phyloP scores from a whole-genome alignment of 805 yeast genomes.

The Saccharomycopsis javanensis region DNA sequence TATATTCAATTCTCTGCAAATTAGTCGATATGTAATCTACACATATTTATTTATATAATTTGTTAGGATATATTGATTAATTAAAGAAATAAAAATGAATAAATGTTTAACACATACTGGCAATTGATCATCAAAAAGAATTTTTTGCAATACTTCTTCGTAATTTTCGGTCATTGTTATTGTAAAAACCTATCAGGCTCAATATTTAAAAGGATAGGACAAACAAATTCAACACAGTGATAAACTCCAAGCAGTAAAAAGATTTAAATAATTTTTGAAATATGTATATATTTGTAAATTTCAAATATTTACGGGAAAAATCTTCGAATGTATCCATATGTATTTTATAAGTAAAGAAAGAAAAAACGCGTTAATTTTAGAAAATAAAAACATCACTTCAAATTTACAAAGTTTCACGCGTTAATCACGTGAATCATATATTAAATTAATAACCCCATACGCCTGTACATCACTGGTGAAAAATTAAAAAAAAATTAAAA shows the following conservation, averaged over 20 bases:
- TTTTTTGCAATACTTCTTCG: not conserved
- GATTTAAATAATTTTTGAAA: too few species aligned
- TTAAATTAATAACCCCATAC: not conserved
- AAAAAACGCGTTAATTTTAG: not conserved
- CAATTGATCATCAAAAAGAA: conserved; percentile 6
- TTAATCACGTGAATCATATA: not conserved
- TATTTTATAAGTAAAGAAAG: not conserved
- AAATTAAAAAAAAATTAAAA: not conserved
- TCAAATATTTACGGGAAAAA: too few species aligned
- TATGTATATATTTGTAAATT: too few species aligned
- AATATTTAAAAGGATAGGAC: too few species aligned
- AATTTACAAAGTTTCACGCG: not conserved
- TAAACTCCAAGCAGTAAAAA: too few species aligned
- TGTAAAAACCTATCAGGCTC: too few species aligned
- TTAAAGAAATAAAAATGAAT: too few species aligned
- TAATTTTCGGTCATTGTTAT: not conserved
- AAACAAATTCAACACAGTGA: too few species aligned
- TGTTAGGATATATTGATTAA: too few species aligned
- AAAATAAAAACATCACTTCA: not conserved
- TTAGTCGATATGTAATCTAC: conserved; percentile 32
- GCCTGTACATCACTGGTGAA: not conserved
- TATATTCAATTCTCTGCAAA: conserved; percentile 33
- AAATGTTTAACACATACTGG: conserved; percentile 3
- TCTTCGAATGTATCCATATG: too few species aligned
- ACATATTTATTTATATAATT: too few species aligned